These are phyloP conservation scores for Jacaranda copaia DNA, from an alignment of 257 asterid genomes.

Conservation along the genomic window DNA sequence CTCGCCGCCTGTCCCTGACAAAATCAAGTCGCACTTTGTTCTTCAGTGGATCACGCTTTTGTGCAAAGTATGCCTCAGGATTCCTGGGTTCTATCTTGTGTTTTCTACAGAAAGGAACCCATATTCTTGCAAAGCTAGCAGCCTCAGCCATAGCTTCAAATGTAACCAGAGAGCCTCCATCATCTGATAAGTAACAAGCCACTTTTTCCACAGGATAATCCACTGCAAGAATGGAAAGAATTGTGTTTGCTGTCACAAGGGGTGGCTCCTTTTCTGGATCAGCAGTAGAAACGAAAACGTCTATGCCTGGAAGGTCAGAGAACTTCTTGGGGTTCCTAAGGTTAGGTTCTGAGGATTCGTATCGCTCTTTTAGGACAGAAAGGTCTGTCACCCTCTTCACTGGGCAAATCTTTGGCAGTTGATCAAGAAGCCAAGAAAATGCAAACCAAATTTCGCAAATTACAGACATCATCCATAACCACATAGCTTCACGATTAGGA, in stretches of 20 bases:
- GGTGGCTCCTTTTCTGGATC: slow-evolving; percentile 90
- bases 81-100: slow-evolving; percentile 88
- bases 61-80: slow-evolving; percentile 84
- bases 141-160: slow-evolving; percentile 94
- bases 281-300: slow-evolving; percentile 87
- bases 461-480: slow-evolving; percentile 94
- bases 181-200: slow-evolving; percentile 85
- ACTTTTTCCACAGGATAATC: slow-evolving; percentile 89
- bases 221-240: slow-evolving; percentile 86
- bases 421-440: slow-evolving; percentile 90
- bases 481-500: slow-evolving; percentile 87
- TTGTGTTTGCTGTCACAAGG: slow-evolving; percentile 88
- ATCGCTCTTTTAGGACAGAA: slow-evolving; percentile 71
- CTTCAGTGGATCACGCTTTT: slow-evolving; percentile 79
- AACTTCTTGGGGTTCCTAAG: slow-evolving; percentile 79
- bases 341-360: slow-evolving; percentile 75
- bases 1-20: slow-evolving; percentile 79
- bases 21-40: slow-evolving; percentile 78
- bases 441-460: slow-evolving; percentile 96
- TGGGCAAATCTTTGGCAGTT: slow-evolving; percentile 87
- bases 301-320: slow-evolving; percentile 90
- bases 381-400: slow-evolving; percentile 84
- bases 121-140: slow-evolving; percentile 80
- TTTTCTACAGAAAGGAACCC: slow-evolving; percentile 90
- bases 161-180: slow-evolving; percentile 87